A percentile compares a stretch with the other conserved stretches of the same genome.
phyloP scores from a whole-genome alignment of 2,329 filamentous ascomycete species.

The Cercospora sesami region DNA sequence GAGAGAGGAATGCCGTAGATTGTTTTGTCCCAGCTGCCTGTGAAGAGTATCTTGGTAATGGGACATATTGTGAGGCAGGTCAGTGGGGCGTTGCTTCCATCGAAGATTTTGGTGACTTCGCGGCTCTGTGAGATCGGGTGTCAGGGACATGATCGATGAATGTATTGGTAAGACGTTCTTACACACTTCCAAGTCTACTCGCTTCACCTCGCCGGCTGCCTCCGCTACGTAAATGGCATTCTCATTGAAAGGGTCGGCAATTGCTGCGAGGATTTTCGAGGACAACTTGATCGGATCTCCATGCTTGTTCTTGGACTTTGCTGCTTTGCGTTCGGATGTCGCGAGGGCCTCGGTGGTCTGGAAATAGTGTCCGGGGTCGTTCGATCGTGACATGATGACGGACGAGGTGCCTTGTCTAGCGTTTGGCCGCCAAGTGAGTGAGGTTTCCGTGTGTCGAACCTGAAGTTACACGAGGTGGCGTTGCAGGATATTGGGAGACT shows the following conservation, averaged over 20 bases:
- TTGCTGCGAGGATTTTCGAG: slow-evolving; percentile 80
- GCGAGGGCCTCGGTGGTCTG: slow-evolving; percentile 68
- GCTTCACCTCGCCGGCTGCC: slow-evolving; percentile 76
- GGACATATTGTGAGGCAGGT: slow-evolving; percentile 70
- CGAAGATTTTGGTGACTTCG: slow-evolving; percentile 56
- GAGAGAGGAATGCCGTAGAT: slow-evolving; percentile 69
- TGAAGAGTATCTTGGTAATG: slow-evolving; percentile 62
- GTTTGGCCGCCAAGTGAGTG: not conserved
- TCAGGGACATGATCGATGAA: not conserved
- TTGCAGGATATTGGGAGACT: not conserved
- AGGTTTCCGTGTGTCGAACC: not conserved
- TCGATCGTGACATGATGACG: slow-evolving; percentile 63
- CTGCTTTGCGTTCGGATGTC: slow-evolving; percentile 63
- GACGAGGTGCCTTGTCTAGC: not conserved
- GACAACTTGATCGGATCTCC: slow-evolving; percentile 77
- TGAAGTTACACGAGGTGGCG: not conserved
- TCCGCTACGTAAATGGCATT: slow-evolving; percentile 75
- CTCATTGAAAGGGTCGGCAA: slow-evolving; percentile 62
- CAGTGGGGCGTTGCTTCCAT: slow-evolving; percentile 75
- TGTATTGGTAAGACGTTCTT: slow-evolving; percentile 31
- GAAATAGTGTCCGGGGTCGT: slow-evolving; percentile 81
- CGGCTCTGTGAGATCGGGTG: slow-evolving; percentile 41
- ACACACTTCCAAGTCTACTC: slow-evolving; percentile 74
- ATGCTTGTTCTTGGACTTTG: slow-evolving; percentile 76
- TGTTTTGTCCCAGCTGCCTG: slow-evolving; percentile 91